phyloP scores from a whole-genome alignment of 169 alveolate genomes.

The Plasmodium cynomolgi region DNA sequence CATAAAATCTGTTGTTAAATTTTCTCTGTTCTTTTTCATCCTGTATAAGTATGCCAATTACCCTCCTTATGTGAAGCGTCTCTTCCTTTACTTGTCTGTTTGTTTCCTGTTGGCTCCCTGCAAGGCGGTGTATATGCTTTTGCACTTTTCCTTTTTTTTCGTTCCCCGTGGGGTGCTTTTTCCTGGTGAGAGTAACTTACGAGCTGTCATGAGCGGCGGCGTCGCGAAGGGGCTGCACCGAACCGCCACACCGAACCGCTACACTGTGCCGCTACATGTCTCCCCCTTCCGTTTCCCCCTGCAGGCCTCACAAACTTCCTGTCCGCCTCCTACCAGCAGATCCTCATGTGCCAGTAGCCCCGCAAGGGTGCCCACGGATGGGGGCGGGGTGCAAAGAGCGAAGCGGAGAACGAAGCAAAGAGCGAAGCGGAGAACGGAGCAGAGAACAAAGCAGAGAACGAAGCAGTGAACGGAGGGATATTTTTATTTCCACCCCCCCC shows the following conservation, averaged over 20 bases:
- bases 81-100: conserved; percentile 38
- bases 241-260: no score
- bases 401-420: not conserved
- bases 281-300: not conserved
- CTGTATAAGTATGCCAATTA: conserved; percentile 62
- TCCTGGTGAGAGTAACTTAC: conserved; percentile 1
- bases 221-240: not conserved
- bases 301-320: conserved; percentile 50
- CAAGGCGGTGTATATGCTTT: conserved; percentile 33
- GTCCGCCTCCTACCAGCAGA: conserved; percentile 74
- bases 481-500: not conserved
- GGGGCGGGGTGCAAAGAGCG: not conserved
- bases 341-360: conserved; percentile 36
- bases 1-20: conserved; percentile 31
- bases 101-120: conserved; percentile 38
- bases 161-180: conserved; percentile 28
- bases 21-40: conserved; percentile 53
- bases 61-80: conserved; percentile 8
- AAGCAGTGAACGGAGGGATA: no score
- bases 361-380: not conserved
- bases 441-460: not conserved
- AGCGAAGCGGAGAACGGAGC: not conserved
- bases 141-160: conserved; percentile 51
- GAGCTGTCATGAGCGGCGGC: not conserved
- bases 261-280: not conserved